phyloP scores from a whole-genome alignment of 257 asterid genomes.

The Plantago elongata region DNA sequence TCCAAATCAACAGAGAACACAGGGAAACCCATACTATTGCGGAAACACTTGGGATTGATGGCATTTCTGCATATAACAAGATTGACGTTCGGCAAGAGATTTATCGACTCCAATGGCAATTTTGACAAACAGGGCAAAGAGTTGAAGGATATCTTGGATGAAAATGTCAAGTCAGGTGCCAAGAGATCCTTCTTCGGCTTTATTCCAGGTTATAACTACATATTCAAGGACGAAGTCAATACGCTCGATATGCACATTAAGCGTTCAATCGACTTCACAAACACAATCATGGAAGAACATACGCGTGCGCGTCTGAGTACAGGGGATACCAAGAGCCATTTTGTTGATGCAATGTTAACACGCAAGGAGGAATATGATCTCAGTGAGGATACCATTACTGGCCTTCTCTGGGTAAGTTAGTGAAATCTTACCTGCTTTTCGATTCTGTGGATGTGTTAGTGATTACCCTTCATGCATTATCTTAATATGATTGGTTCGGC shows the following conservation, averaged over 20 bases:
- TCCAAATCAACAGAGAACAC: background rate
- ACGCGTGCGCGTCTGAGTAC: slow-evolving; percentile 47
- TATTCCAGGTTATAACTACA: slow-evolving; percentile 57
- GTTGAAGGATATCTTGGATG: slow-evolving; percentile 52
- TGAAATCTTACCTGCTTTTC: background rate
- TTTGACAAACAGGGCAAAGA: slow-evolving; percentile 67
- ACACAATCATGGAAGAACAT: slow-evolving; percentile 79
- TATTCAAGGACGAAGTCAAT: slow-evolving; percentile 42
- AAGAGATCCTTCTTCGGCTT: slow-evolving; percentile 53
- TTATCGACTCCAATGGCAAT: slow-evolving; percentile 51
- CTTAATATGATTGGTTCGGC: background rate
- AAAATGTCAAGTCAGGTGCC: slow-evolving; percentile 45
- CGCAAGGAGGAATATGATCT: slow-evolving; percentile 70
- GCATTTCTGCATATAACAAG: slow-evolving; percentile 84
- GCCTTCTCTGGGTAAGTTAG: slow-evolving; percentile 74
- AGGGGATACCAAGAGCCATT: slow-evolving; percentile 73
- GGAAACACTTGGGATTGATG: slow-evolving; percentile 61
- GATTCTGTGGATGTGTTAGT: no score
- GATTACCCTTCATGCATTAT: background rate
- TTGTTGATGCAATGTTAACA: slow-evolving; percentile 71
- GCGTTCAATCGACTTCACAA: slow-evolving; percentile 46
- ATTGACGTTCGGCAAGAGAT: slow-evolving; percentile 69
- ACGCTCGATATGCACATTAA: slow-evolving; percentile 42
- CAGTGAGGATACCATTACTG: slow-evolving; percentile 57
- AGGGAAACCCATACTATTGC: slow-evolving; percentile 48